A percentile compares a stretch with the other conserved stretches of the same genome.
These are phyloP conservation scores for Malus hybrid DNA, from an alignment of 331 rosid species.

Conservation along the genomic window DNA sequence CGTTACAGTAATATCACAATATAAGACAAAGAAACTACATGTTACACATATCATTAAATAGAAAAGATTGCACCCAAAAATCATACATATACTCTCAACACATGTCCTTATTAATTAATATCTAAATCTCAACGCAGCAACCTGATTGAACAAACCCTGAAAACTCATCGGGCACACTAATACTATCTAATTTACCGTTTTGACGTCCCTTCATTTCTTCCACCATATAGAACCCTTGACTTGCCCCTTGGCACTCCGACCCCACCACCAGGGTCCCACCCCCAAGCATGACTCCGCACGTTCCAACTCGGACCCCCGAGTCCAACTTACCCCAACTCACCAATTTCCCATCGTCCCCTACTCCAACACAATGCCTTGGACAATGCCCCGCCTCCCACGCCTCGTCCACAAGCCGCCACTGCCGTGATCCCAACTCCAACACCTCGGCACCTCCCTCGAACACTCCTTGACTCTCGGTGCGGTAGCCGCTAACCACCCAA, in stretches of 20 bases:
- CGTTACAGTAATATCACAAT: background rate
- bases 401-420: constrained; percentile 42
- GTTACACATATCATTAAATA: background rate
- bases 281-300: constrained; percentile 41
- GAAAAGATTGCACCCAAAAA: background rate
- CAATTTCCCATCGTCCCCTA: constrained; percentile 31
- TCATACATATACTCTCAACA: background rate
- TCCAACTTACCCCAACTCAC: constrained; percentile 32
- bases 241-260: constrained; percentile 53
- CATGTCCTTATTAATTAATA: background rate
- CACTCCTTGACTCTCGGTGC: constrained; percentile 63
- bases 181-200: constrained; percentile 40
- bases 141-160: constrained; percentile 70
- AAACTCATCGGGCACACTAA: constrained; percentile 40
- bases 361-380: constrained; percentile 50
- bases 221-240: constrained; percentile 34
- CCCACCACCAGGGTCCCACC: constrained; percentile 34
- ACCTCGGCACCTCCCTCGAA: constrained; percentile 60
- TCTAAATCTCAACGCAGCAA: constrained; percentile 52
- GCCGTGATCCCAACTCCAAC: constrained; percentile 36
- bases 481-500: constrained; percentile 81
- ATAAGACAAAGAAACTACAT: background rate
- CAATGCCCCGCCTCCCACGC: constrained; percentile 61
- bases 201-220: constrained; percentile 28
- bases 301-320: constrained; percentile 36